Conservation (phyloP, 305 asterid genomes). For the Rubia peregrina region DNA sequence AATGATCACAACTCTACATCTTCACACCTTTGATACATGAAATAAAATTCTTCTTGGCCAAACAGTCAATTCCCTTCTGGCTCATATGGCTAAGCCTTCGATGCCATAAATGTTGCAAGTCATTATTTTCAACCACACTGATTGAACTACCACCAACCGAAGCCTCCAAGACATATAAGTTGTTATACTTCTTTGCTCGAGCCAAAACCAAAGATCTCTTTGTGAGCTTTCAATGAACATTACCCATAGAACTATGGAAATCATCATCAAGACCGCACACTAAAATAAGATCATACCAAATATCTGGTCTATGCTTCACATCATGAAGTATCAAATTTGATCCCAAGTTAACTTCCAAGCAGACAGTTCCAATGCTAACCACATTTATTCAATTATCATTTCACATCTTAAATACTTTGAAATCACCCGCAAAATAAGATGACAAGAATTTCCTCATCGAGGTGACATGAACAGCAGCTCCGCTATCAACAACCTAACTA, state of each 20-base stretch:
- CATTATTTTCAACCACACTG: neutral
- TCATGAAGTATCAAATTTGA: neutral
- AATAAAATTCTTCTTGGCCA: neutral
- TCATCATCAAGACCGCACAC: neutral
- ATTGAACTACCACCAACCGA: neutral
- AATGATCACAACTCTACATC: neutral
- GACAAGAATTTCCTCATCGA: neutral
- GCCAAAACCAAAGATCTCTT: no score
- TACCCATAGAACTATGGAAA: neutral
- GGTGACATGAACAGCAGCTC: neutral
- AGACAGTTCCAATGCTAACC: neutral
- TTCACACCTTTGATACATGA: neutral
- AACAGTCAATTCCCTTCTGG: neutral
- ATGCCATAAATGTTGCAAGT: neutral
- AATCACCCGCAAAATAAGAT: neutral
- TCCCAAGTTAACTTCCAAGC: neutral
- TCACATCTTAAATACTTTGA: neutral
- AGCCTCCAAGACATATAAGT: neutral
- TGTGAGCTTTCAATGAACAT: neutral
- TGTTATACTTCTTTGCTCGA: no score
- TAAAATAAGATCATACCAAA: neutral
- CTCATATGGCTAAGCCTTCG: neutral
- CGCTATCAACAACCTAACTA: neutral
- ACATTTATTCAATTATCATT: neutral
- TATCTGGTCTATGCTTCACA: neutral